phyloP scores from a whole-genome alignment of 345 rosid genomes.

The Lumnitzera racemosa region DNA sequence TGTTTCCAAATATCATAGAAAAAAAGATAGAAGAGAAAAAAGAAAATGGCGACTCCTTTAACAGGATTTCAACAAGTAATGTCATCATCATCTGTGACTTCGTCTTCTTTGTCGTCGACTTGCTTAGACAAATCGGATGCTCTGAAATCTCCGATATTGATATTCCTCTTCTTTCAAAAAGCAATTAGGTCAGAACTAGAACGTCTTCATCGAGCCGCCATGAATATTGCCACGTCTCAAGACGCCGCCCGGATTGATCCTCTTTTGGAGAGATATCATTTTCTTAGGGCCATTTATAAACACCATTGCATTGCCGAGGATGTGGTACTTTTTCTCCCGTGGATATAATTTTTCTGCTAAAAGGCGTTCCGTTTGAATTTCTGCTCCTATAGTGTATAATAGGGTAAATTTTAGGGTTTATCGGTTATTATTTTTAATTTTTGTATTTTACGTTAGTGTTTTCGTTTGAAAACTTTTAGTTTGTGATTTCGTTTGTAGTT shows the following conservation, averaged over 20 bases:
- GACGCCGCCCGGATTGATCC: slow-evolving; percentile 35
- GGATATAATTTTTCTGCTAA: not conserved
- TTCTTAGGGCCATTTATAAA: slow-evolving; percentile 50
- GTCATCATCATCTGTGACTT: slow-evolving; percentile 41
- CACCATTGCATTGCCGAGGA: slow-evolving; percentile 78
- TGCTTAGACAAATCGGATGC: slow-evolving; percentile 34
- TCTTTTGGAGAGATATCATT: slow-evolving; percentile 39
- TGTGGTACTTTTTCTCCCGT: slow-evolving; percentile 29
- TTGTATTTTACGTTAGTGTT: too few relatives aligned
- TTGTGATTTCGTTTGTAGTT: too few relatives aligned
- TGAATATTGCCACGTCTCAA: slow-evolving; percentile 38
- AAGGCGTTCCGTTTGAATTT: not conserved
- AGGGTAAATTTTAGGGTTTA: too few relatives aligned
- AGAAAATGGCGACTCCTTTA: slow-evolving; percentile 51
- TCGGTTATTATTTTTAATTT: too few relatives aligned
- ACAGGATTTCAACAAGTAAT: slow-evolving; percentile 29
- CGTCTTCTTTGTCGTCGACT: slow-evolving; percentile 30
- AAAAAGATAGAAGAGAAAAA: not conserved
- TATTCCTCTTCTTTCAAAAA: slow-evolving; percentile 61
- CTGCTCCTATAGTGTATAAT: too few relatives aligned
- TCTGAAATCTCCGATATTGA: slow-evolving; percentile 57
- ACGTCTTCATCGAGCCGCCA: slow-evolving; percentile 49
- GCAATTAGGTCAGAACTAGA: slow-evolving; percentile 65
- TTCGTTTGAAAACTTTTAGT: too few relatives aligned
- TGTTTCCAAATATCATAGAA: not conserved